Percentiles rank a stretch among this genome's conserved stretches.
phyloP scores from a whole-genome alignment of 164 flowering plant species.

The Liquidambar formosana region DNA sequence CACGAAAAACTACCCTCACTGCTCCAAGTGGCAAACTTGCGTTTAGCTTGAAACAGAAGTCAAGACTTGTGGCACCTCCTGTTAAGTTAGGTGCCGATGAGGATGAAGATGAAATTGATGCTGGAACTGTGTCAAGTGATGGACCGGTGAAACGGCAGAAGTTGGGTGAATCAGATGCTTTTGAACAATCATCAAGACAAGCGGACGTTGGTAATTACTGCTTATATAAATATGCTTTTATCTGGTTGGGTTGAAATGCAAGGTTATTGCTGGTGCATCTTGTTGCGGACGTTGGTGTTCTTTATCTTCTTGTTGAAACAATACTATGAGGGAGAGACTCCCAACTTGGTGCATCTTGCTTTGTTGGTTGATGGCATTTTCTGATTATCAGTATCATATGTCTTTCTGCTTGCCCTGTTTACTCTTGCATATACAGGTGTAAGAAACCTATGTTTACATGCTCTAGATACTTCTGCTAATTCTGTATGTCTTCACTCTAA shows the following conservation, averaged over 20 bases:
- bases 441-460: not conserved
- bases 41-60: conserved; percentile 96
- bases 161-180: conserved; percentile 41
- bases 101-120: conserved; percentile 65
- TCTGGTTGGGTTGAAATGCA: conserved; percentile 6
- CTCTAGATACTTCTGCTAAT: too few species aligned
- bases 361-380: too few species aligned
- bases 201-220: conserved; percentile 85
- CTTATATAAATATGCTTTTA: conserved; percentile 24
- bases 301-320: not conserved
- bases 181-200: conserved; percentile 38
- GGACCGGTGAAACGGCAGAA: conserved; percentile 65
- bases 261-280: not conserved
- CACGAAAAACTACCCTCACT: conserved; percentile 34
- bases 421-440: not conserved
- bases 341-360: not conserved
- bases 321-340: not conserved
- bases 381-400: too few species aligned
- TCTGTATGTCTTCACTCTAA: too few species aligned
- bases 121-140: conserved; percentile 38
- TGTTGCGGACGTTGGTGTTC: conserved; percentile 6
- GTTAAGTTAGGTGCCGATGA: conserved; percentile 83
- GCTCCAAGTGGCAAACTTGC: conserved; percentile 86
- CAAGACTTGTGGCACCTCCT: conserved; percentile 75
- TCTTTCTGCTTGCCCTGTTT: not conserved